Base-by-base conservation (phyloP, 1,284 basidiomycete species). In the Fistulinella cinereoalba region DNA sequence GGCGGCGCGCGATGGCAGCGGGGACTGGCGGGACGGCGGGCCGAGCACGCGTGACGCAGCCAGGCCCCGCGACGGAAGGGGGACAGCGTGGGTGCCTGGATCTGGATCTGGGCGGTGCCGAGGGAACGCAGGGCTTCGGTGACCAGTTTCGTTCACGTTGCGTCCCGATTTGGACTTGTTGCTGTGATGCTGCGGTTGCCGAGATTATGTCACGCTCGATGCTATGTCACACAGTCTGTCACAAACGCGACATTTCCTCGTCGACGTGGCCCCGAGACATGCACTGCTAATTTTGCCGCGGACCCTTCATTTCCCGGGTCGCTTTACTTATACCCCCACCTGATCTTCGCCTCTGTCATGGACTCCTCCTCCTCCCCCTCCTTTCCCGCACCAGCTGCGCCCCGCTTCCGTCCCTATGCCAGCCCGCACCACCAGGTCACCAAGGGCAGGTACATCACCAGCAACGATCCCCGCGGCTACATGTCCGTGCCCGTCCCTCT, bases 401-500 rank as follows among this genome's bases (percentile, higher is more conserved):
- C 81, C 19, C 77, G 82, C 48, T 88, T 86, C 60, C 76, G 81
- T 46, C 87, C 87, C n/a, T 89, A 81, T 58, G 77, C 84, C 19
- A 86, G 83, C 57, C 71, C 83, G 8, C 80, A 79, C 54, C 88
- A 91, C 66, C 83, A 86, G 65, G 87, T 91, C 49, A 85, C 83
- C 13, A 88, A 88, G 67, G 87, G 86, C 44, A 77, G 88, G 18
- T 92, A 92, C 63, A 90, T 90, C 60, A 92, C 89, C 15, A 86
- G 83, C 66, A 91, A 88, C 56, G 88, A 92, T 69, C 82, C 86
- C 16, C 72, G 88, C 56, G 88, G 88, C n/a, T 92, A 90, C 66
- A 89, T 91, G 87, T 90, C 46, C 55, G 62, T 37, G 12, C 32
- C 41, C 19, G 40, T 19, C 29, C n/a, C 29, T 42, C 23, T 21